Evolutionary conservation across 139 green algal genomes (phyloP), one percentile per base, ranked within the genome.

Genomic region (Trebouxia sp.): DNA sequence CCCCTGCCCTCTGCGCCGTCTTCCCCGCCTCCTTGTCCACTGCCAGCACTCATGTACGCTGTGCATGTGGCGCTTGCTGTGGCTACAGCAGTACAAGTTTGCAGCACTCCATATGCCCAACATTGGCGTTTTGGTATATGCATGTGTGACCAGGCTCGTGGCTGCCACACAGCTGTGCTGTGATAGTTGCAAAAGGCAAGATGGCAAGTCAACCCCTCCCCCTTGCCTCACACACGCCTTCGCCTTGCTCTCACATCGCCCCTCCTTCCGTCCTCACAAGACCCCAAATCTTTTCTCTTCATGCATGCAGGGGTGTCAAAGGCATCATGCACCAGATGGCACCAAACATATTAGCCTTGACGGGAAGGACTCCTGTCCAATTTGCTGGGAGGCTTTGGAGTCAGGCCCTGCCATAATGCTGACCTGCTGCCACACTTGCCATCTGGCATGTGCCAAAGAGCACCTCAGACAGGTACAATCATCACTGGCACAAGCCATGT

Each of bases 381-480:
- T 77, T 14, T 77, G 69, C 26, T 77, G 69, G 42, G 69, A 77
- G 24, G 39, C 42, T 17, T 14, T 77, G 15, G 7, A 17, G 9
- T n/a, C 8, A 17, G 69, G 41, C 43, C 69, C 69, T 28, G 41
- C 69, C 22, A 77, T 77, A 39, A 51, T 56, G 39, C 69, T 77
- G 28, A 51, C 26, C 0, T 77, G 69, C 22, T 24, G 39, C 41
- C 69, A 77, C 30, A 17, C 28, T 24, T 79, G 42, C 74, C 74
- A 79, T n/a, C 74, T 79, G 12, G 42, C 42, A 6, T 79, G 74
- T 65, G 74, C 74, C 14, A 15, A 39, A n/a, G 45, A 79, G 28
- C 74, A 65, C 20, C 45, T 79, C n/a, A 53, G 17, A 12, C 43
- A 79, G 74, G 74, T 79, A n/a, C n/a, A 70, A n/a, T 24, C 20